Percentiles rank a stretch among this genome's conserved stretches.
phyloP scores from a whole-genome alignment of 75 land plant species.

The Cunninghamia lanceolata region DNA sequence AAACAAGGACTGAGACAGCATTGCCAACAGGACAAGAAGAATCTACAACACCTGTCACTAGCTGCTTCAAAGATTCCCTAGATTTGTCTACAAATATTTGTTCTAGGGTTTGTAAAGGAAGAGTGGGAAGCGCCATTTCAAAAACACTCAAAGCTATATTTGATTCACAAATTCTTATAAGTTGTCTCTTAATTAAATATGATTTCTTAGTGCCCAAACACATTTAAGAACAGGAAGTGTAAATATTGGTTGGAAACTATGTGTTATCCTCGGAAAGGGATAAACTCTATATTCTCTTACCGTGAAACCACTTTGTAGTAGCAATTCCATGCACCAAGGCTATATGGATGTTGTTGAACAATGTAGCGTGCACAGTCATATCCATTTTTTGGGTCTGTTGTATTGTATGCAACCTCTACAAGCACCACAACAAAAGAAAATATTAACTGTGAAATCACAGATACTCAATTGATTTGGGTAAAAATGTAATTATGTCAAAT shows the following conservation, averaged over 20 bases:
- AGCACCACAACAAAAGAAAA: not conserved
- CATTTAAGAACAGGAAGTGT: not conserved
- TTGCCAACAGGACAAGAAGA: too few species aligned
- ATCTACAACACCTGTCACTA: too few species aligned
- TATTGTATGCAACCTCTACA: conserved; percentile 72
- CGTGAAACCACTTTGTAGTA: conserved; percentile 80
- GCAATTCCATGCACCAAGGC: conserved; percentile 91
- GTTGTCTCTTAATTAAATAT: too few species aligned
- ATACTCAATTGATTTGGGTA: not conserved
- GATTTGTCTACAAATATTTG: too few species aligned
- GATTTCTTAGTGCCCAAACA: not conserved
- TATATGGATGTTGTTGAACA: conserved; percentile 80
- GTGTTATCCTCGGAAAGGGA: not conserved
- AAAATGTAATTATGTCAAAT: not conserved
- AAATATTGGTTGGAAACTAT: not conserved
- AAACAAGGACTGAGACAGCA: too few species aligned
- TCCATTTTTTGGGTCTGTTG: conserved; percentile 67
- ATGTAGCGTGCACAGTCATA: conserved; percentile 69
- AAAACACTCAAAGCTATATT: too few species aligned
- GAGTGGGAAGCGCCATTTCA: too few species aligned
- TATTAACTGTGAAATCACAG: not conserved
- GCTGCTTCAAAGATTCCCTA: too few species aligned
- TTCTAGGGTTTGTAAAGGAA: too few species aligned
- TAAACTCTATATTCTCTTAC: conserved; percentile 20
- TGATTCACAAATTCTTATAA: too few species aligned